Conservation (phyloP, 495 filamentous ascomycete genomes). For the Aspergillus conjunctus region DNA sequence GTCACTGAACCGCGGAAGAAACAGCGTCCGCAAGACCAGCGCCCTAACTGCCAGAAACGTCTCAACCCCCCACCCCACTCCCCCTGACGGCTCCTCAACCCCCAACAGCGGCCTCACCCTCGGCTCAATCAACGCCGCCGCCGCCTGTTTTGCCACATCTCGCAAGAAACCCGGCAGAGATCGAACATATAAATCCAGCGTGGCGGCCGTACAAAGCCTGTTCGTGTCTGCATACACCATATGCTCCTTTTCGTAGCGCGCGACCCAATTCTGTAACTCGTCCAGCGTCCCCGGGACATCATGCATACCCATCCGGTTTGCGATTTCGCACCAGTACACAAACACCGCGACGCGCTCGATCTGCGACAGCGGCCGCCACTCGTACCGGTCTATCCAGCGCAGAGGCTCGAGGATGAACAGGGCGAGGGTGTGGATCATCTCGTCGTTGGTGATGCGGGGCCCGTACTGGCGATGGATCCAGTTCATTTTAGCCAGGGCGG, state of each 20-base stretch:
- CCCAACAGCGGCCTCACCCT: conserved; percentile 9
- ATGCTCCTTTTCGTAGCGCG: not conserved
- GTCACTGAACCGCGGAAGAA: not conserved
- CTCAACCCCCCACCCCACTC: not conserved
- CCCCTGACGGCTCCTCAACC: not conserved
- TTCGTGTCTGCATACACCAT: conserved; percentile 14
- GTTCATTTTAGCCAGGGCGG: conserved; percentile 14
- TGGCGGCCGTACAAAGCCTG: not conserved
- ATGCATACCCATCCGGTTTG: conserved; percentile 28
- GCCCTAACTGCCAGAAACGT: not conserved
- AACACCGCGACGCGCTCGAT: conserved; percentile 41
- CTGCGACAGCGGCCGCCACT: conserved; percentile 42
- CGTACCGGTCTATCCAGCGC: conserved; percentile 41
- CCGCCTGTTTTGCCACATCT: not conserved
- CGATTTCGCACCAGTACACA: conserved; percentile 47
- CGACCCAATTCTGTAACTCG: not conserved
- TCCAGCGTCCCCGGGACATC: not conserved
- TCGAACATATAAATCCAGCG: conserved; percentile 10
- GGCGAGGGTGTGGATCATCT: conserved; percentile 46
- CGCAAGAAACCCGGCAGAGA: not conserved
- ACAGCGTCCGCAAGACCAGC: not conserved
- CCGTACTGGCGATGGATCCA: conserved; percentile 19
- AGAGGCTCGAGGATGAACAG: conserved; percentile 48
- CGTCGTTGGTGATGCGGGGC: conserved; percentile 29
- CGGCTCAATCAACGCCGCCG: conserved; percentile 9